Evolutionary conservation across 2,329 filamentous ascomycete genomes (phyloP).

Genomic region (Cercospora sojina): DNA sequence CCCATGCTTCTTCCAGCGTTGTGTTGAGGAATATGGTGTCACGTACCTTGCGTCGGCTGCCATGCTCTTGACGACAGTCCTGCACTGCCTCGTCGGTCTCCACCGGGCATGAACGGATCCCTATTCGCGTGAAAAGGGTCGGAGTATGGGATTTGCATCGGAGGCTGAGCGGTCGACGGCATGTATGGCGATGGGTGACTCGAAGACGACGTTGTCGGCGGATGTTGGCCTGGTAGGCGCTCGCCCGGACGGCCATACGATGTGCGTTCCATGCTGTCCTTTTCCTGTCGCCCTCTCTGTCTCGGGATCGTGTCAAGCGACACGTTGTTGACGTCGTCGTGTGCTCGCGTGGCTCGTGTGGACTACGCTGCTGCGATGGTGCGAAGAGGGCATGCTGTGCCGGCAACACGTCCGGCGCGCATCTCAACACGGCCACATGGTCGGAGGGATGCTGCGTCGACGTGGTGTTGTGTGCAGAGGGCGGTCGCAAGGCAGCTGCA

Average conservation of each 20-base stretch:
- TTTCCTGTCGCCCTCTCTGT: background rate
- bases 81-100: slow-evolving; percentile 44
- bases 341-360: slow-evolving; percentile 13
- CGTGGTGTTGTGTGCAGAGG: background rate
- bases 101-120: slow-evolving; percentile 48
- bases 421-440: slow-evolving; percentile 3
- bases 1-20: background rate
- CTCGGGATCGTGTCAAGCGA: slow-evolving; percentile 5
- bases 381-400: slow-evolving; percentile 2
- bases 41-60: slow-evolving; percentile 24
- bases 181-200: slow-evolving; percentile 39
- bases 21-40: background rate
- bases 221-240: slow-evolving; percentile 38
- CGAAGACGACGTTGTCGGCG: slow-evolving; percentile 35
- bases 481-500: background rate
- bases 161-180: slow-evolving; percentile 38
- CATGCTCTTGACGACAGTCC: slow-evolving; percentile 38
- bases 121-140: slow-evolving; percentile 48
- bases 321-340: background rate
- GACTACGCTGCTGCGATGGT: background rate
- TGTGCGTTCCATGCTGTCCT: slow-evolving; percentile 34
- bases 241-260: slow-evolving; percentile 40
- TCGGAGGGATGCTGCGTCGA: background rate
- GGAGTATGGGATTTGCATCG: slow-evolving; percentile 47
- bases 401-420: background rate